A percentile compares a stretch with the other conserved stretches of the same genome.
phyloP scores from a whole-genome alignment of 2,329 filamentous ascomycete species.

The Corinectria fuckeliana region DNA sequence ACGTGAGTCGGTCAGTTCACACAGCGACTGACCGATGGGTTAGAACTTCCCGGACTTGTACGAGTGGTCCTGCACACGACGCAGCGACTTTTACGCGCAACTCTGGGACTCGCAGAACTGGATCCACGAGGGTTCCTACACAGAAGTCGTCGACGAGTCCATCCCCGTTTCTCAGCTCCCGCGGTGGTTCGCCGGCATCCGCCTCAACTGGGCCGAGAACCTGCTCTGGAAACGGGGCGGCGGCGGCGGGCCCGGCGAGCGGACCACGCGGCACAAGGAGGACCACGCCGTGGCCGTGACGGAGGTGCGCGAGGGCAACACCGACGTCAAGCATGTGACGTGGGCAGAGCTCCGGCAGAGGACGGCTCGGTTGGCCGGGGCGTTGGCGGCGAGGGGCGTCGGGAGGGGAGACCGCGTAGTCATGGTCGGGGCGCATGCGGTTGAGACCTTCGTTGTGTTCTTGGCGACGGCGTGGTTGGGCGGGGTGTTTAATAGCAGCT shows the following conservation, averaged over 20 bases:
- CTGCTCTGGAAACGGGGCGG: conserved; percentile 66
- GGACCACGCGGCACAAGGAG: conserved; percentile 68
- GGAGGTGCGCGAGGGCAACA: conserved; percentile 73
- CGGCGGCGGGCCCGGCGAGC: conserved; percentile 49
- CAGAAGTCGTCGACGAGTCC: conserved; percentile 70
- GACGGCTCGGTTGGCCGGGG: conserved; percentile 66
- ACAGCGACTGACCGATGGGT: conserved; percentile 48
- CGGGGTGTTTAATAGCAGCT: conserved; percentile 76
- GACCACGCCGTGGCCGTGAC: conserved; percentile 74
- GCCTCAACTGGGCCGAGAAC: conserved; percentile 82
- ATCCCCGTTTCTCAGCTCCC: conserved; percentile 75
- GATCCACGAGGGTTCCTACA: conserved; percentile 68
- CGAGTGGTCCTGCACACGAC: conserved; percentile 68
- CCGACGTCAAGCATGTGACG: conserved; percentile 61
- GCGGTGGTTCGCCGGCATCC: conserved; percentile 77
- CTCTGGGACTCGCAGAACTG: conserved; percentile 66
- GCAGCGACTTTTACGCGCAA: conserved; percentile 69
- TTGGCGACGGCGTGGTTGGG: conserved; percentile 74
- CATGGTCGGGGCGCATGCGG: conserved; percentile 75
- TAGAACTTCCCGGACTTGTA: conserved; percentile 75
- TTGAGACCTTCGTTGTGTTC: conserved; percentile 76
- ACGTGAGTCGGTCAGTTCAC: neutral
- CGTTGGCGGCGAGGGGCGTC: conserved; percentile 71
- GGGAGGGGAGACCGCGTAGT: conserved; percentile 76
- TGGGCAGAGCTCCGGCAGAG: conserved; percentile 70